These are phyloP conservation scores for Isabelozyma heimii DNA, from an alignment of 805 yeast genomes.

Conservation along the genomic window DNA sequence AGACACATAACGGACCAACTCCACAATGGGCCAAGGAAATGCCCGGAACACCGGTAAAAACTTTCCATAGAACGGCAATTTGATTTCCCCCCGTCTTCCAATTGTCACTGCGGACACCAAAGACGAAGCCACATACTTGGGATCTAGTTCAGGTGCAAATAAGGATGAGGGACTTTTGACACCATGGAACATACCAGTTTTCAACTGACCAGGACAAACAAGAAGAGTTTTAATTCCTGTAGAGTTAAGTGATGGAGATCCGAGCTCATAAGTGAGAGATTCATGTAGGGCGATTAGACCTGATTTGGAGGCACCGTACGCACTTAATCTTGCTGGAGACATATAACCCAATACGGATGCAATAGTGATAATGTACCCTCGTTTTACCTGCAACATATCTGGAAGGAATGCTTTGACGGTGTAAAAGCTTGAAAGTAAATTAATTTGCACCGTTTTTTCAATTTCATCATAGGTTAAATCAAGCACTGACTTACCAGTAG, in stretches of 20 bases:
- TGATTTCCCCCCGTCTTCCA: slow-evolving; percentile 69
- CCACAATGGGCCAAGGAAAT: slow-evolving; percentile 68
- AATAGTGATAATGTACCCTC: slow-evolving; percentile 79
- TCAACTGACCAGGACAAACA: slow-evolving; percentile 85
- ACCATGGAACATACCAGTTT: slow-evolving; percentile 69
- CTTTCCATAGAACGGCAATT: slow-evolving; percentile 73
- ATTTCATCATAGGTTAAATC: slow-evolving; percentile 58
- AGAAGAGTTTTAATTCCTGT: slow-evolving; percentile 68
- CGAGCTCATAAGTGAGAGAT: slow-evolving; percentile 68
- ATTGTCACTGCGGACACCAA: slow-evolving; percentile 54
- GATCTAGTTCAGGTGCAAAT: slow-evolving; percentile 82
- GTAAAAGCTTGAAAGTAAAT: slow-evolving; percentile 67
- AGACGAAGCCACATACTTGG: slow-evolving; percentile 57
- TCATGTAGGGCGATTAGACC: slow-evolving; percentile 85
- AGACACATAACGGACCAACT: slow-evolving; percentile 51
- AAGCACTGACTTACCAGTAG: slow-evolving; percentile 54
- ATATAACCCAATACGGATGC: slow-evolving; percentile 84
- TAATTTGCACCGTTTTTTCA: slow-evolving; percentile 60
- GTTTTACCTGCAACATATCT: slow-evolving; percentile 52
- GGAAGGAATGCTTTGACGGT: slow-evolving; percentile 73
- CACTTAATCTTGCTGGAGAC: slow-evolving; percentile 78
- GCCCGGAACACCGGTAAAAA: slow-evolving; percentile 69
- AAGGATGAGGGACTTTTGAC: slow-evolving; percentile 71
- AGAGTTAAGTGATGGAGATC: slow-evolving; percentile 44
- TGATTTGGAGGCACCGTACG: slow-evolving; percentile 89